Evolutionary conservation across 805 yeast genomes (phyloP), one percentile per base, ranked within the genome.

Genomic region (Pichia membranifaciens): DNA sequence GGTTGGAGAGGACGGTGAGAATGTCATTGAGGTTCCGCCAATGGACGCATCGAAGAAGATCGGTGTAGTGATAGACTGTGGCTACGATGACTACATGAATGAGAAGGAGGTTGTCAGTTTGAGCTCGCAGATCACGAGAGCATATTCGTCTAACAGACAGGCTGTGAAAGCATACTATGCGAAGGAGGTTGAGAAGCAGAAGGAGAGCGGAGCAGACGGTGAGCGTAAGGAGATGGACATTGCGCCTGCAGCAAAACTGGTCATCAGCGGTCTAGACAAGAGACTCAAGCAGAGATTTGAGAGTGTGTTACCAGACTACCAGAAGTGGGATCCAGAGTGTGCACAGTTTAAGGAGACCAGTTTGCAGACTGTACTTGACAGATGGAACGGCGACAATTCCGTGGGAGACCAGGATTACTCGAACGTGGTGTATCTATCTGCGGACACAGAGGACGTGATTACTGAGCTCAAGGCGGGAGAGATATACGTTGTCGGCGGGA

Each of bases 401-500:
- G 81, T 12, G 76, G 15, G n/a, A 5, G 25, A 23, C 45, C 42
- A 54, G 48, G 55, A 62, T 52, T 50, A 67, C 39, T 55, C 68
- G 2, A 74, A 75, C 33, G 71, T 68, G 36, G 74, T 87, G 0
- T 91, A 93, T 58, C 67, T 91, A 33, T 82, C 95, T 0, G 95
- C 97, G 0, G 99, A 91, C 58, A 83, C 96, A 0, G 85, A 82
- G 8, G 84, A 83, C 7, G 78, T 72, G 20, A 58, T 93, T 32
- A 78, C 75, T 10, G 76, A 71, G 22, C 69, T 91, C 45, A 80
- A 82, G 51, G 78, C 80, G 5, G 86, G 83, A 3, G 71, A 74
- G 61, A 86, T 95, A 0, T 91, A 91, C 56, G 79, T 91, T 38
- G 81, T 91, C 43, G 99, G 99, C 9, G 99, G 98, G 0, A 91